These are phyloP conservation scores for Phytophthora nicotianae DNA, from an alignment of 352 stramenopile genomes.

Conservation along the genomic window DNA sequence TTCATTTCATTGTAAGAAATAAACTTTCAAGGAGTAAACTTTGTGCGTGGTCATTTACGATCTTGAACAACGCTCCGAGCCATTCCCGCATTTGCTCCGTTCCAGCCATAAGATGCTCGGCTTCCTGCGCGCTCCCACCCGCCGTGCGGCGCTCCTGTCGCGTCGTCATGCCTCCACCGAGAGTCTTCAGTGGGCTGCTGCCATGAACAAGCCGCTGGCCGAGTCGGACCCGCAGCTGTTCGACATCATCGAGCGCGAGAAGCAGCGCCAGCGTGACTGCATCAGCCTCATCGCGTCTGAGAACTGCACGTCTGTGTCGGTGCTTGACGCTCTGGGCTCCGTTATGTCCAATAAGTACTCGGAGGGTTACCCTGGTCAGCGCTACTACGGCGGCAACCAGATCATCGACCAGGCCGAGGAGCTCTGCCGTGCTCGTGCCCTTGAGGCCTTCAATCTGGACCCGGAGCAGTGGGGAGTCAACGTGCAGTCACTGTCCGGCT, in stretches of 20 bases:
- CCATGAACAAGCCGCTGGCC: constrained; percentile 89
- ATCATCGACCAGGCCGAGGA: constrained; percentile 99
- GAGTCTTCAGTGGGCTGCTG: constrained; percentile 69
- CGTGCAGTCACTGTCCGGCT: constrained; percentile 98
- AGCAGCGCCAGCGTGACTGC: constrained; percentile 97
- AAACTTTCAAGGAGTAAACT: constrained; percentile 1
- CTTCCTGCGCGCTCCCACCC: constrained; percentile 29
- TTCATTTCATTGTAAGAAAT: not conserved
- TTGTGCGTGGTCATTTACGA: constrained; percentile 1
- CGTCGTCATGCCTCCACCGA: constrained; percentile 60
- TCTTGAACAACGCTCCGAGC: not conserved
- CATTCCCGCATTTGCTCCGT: constrained; percentile 30
- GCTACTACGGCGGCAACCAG: constrained; percentile 99
- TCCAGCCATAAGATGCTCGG: constrained; percentile 30
- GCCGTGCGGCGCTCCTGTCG: constrained; percentile 20
- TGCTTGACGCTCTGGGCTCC: constrained; percentile 98
- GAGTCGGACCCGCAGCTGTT: constrained; percentile 93
- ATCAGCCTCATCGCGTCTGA: constrained; percentile 99
- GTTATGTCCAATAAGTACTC: constrained; percentile 99
- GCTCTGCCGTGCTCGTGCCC: constrained; percentile 96
- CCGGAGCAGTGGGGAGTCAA: constrained; percentile 96
- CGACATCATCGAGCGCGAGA: constrained; percentile 97
- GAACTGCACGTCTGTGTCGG: constrained; percentile 98
- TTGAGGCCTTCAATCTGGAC: constrained; percentile 98
- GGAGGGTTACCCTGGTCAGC: constrained; percentile 96